phyloP scores from a whole-genome alignment of 2,329 filamentous ascomycete species.

The Coniochaeta sp. region DNA sequence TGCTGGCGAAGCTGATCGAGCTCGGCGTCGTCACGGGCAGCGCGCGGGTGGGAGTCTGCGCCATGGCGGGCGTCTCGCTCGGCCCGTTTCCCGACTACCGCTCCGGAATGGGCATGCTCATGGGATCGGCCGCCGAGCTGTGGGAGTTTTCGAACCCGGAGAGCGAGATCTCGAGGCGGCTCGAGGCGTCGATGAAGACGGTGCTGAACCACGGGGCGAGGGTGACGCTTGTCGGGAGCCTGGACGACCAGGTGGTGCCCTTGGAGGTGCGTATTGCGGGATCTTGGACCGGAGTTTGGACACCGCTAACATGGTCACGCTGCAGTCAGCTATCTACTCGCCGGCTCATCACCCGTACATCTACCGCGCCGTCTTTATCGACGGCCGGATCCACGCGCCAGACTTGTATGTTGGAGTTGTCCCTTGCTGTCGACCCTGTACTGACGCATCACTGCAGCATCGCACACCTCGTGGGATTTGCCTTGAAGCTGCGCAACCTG shows the following conservation, averaged over 20 bases:
- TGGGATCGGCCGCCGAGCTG: conserved; percentile 84
- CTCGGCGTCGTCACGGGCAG: conserved; percentile 72
- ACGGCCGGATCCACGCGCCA: conserved; percentile 83
- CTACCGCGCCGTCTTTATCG: conserved; percentile 91
- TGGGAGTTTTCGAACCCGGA: conserved; percentile 86
- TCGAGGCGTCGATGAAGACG: conserved; percentile 66
- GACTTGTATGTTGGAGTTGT: conserved; percentile 57
- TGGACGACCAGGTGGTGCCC: conserved; percentile 93
- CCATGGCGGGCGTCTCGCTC: conserved; percentile 83
- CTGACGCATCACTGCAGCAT: conserved; percentile 39
- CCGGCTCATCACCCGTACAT: conserved; percentile 86
- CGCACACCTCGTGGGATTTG: conserved; percentile 85
- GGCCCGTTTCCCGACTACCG: conserved; percentile 92
- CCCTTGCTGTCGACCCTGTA: not conserved
- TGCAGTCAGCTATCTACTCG: conserved; percentile 75
- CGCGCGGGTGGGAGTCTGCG: conserved; percentile 78
- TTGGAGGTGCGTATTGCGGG: conserved; percentile 58
- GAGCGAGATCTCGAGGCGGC: conserved; percentile 75
- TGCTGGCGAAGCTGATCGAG: conserved; percentile 86
- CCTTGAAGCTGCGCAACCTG: conserved; percentile 86
- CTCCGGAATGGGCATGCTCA: conserved; percentile 76
- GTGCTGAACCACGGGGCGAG: conserved; percentile 73
- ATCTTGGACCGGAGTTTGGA: not conserved
- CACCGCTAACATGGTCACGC: conserved; percentile 17
- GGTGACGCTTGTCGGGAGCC: conserved; percentile 84